A percentile compares a stretch with the other conserved stretches of the same genome.
These are phyloP conservation scores for Mariannaea elegans DNA, from an alignment of 2,329 filamentous ascomycete genomes.

Conservation along the genomic window DNA sequence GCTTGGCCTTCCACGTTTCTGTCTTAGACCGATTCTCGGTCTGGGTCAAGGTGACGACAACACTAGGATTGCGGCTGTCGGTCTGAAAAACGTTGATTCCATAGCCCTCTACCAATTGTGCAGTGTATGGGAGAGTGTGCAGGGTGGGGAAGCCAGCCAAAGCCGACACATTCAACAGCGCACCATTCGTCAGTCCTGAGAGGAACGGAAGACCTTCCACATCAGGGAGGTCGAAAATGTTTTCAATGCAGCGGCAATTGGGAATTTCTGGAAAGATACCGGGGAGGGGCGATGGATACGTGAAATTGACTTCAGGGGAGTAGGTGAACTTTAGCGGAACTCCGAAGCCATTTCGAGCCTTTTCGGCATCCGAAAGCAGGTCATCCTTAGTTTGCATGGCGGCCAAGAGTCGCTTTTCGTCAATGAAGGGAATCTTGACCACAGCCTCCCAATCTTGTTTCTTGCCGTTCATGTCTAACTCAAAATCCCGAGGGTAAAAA, in stretches of 20 bases:
- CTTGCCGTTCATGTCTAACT: constrained; percentile 99
- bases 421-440: constrained; percentile 98
- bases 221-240: constrained; percentile 93
- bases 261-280: constrained; percentile 91
- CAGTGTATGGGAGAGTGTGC: constrained; percentile 84
- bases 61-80: constrained; percentile 95
- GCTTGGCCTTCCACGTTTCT: constrained; percentile 77
- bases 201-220: constrained; percentile 90
- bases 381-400: constrained; percentile 89
- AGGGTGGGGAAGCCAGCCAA: constrained; percentile 93
- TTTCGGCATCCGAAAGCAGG: constrained; percentile 80
- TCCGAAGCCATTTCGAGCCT: constrained; percentile 86
- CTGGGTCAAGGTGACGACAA: constrained; percentile 85
- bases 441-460: constrained; percentile 99
- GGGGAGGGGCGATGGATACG: constrained; percentile 86
- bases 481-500: constrained; percentile 97
- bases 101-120: constrained; percentile 75
- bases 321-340: constrained; percentile 94
- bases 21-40: constrained; percentile 76
- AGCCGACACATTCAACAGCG: constrained; percentile 82
- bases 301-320: constrained; percentile 77
- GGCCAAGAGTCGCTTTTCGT: constrained; percentile 82
- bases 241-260: constrained; percentile 91
- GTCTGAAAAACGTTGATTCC: constrained; percentile 95
- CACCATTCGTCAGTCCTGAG: constrained; percentile 84